Evolutionary conservation across 2,329 filamentous ascomycete genomes (phyloP).

Genomic region (Dryadomyces quercus-mongolicae): DNA sequence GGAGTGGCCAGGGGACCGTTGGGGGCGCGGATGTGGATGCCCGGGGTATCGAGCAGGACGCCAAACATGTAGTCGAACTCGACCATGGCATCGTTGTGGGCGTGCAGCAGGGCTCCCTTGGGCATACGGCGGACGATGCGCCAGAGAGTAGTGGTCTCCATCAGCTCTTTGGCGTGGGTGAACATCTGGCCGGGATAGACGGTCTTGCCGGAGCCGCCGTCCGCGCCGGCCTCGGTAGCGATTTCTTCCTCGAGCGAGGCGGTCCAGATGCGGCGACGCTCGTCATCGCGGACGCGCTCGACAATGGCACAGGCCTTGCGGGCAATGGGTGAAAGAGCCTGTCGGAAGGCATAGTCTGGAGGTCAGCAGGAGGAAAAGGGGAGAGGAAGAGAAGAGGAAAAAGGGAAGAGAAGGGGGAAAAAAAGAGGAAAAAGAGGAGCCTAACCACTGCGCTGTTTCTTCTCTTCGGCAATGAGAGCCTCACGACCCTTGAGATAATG

Average conservation of each 20-base stretch:
- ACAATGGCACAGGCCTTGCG: conserved; percentile 69
- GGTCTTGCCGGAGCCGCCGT: conserved; percentile 4
- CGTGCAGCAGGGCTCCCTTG: conserved; percentile 77
- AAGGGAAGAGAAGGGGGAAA: conserved; percentile 9
- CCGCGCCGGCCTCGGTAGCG: conserved; percentile 37
- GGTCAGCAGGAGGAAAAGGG: conserved; percentile 15
- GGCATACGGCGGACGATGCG: conserved; percentile 75
- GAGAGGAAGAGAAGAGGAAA: neutral
- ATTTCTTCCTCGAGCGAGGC: conserved; percentile 58
- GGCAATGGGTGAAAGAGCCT: conserved; percentile 68
- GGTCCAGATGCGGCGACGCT: conserved; percentile 68
- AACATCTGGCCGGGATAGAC: conserved; percentile 93
- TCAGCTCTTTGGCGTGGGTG: conserved; percentile 67
- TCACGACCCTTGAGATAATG: conserved; percentile 69
- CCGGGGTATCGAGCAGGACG: conserved; percentile 56
- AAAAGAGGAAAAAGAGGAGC: neutral
- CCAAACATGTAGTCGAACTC: conserved; percentile 72
- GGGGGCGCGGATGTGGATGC: conserved; percentile 57
- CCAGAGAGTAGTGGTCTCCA: conserved; percentile 79
- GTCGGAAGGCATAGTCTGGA: conserved; percentile 58
- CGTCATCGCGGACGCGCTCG: conserved; percentile 63
- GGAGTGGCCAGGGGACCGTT: conserved; percentile 42
- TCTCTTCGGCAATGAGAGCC: conserved; percentile 68
- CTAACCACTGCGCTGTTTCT: conserved; percentile 67
- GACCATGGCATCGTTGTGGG: conserved; percentile 84